These are phyloP conservation scores for Limtongia smithiae DNA, from an alignment of 805 yeast genomes.

Conservation along the genomic window DNA sequence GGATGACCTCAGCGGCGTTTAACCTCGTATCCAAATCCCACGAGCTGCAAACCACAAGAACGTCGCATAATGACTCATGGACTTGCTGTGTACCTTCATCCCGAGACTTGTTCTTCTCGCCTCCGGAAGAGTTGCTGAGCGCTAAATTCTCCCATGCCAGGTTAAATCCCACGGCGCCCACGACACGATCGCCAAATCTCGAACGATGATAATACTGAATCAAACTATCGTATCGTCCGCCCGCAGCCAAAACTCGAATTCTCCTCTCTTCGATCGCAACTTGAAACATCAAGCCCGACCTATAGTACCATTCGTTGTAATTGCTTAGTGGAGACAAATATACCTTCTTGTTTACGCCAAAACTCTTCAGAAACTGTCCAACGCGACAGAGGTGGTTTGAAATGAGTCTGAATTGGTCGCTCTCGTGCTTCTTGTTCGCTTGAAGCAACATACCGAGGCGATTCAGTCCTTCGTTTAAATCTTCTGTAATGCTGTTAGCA, in stretches of 20 bases:
- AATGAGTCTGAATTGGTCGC: constrained; percentile 67
- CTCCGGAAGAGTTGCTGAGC: constrained; percentile 38
- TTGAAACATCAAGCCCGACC: constrained; percentile 83
- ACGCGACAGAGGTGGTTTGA: constrained; percentile 61
- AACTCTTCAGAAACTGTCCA: constrained; percentile 47
- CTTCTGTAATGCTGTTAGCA: constrained; percentile 36
- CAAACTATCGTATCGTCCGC: constrained; percentile 86
- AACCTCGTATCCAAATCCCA: constrained; percentile 54
- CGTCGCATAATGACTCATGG: constrained; percentile 35
- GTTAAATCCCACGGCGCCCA: constrained; percentile 81
- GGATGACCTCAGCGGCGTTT: constrained; percentile 61
- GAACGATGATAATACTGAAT: constrained; percentile 64
- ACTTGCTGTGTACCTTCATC: neutral
- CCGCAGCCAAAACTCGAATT: constrained; percentile 66
- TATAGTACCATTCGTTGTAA: constrained; percentile 74
- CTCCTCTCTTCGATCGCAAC: constrained; percentile 63
- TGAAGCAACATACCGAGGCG: constrained; percentile 42
- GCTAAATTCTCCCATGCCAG: constrained; percentile 68
- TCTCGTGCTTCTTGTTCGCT: constrained; percentile 42
- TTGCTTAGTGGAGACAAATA: constrained; percentile 78
- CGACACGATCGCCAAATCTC: constrained; percentile 37
- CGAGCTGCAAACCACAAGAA: constrained; percentile 59
- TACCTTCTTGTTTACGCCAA: constrained; percentile 58
- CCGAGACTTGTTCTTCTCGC: neutral
- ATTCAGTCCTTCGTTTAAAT: constrained; percentile 58